Evolutionary conservation across 1,284 basidiomycete genomes (phyloP).

Genomic region (Microbotryum saponariae): DNA sequence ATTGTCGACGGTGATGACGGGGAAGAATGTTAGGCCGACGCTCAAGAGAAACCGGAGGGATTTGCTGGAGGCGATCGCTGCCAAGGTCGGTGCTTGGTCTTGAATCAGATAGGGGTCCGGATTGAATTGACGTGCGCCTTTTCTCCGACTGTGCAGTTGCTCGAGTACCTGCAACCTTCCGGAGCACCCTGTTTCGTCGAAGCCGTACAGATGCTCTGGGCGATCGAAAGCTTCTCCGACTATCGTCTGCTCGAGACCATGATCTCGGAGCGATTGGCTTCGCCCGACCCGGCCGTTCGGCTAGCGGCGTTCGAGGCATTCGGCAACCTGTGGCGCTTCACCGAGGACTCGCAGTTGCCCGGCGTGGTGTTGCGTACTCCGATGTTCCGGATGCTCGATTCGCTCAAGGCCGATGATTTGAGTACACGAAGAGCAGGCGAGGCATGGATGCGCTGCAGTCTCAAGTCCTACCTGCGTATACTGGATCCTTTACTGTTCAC

Average conservation of each 20-base stretch:
- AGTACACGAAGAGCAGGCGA: constrained; percentile 67
- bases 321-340: constrained; percentile 83
- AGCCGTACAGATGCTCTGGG: constrained; percentile 79
- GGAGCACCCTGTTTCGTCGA: constrained; percentile 70
- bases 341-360: constrained; percentile 71
- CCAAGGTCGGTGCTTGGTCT: constrained; percentile 7
- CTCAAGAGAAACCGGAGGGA: constrained; percentile 35
- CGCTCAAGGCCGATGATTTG: constrained; percentile 66
- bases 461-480: constrained; percentile 83
- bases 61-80: constrained; percentile 4
- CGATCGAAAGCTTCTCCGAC: constrained; percentile 57
- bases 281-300: constrained; percentile 44
- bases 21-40: constrained; percentile 49
- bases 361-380: constrained; percentile 75
- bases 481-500: constrained; percentile 79
- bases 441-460: constrained; percentile 89
- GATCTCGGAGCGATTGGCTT: constrained; percentile 60
- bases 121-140: not conserved
- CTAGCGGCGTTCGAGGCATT: constrained; percentile 66
- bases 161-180: constrained; percentile 64
- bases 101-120: not conserved
- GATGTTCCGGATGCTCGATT: constrained; percentile 78
- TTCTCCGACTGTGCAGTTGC: constrained; percentile 47
- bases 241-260: constrained; percentile 63
- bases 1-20: constrained; percentile 53